These are phyloP conservation scores for Populus deltoides DNA, from an alignment of 345 rosid species.

Conservation along the genomic window DNA sequence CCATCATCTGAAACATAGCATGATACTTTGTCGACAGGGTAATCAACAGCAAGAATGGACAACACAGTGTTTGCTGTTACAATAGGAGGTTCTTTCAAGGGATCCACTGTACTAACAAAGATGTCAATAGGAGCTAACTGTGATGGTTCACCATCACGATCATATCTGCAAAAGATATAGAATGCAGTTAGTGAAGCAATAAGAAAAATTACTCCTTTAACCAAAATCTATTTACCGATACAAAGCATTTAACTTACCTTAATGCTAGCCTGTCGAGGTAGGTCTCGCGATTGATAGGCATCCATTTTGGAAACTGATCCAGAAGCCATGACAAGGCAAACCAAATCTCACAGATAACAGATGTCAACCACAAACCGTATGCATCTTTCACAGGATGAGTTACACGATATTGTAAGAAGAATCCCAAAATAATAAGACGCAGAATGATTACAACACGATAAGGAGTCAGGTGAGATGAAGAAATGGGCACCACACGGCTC, in stretches of 20 bases:
- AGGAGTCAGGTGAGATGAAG: constrained; percentile 81
- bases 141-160: constrained; percentile 97
- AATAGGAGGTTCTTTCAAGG: constrained; percentile 96
- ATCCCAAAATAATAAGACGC: constrained; percentile 96
- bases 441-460: constrained; percentile 80
- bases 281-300: constrained; percentile 94
- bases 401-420: constrained; percentile 91
- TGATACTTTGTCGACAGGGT: constrained; percentile 98
- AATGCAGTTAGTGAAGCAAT: not conserved
- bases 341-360: constrained; percentile 99
- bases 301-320: constrained; percentile 99
- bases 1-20: constrained; percentile 99
- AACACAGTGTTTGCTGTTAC: constrained; percentile 96
- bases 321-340: constrained; percentile 99
- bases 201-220: not conserved
- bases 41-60: constrained; percentile 96
- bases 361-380: constrained; percentile 87
- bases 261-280: constrained; percentile 88
- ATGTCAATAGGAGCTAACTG: constrained; percentile 91
- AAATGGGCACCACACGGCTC: constrained; percentile 81
- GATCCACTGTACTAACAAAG: constrained; percentile 99
- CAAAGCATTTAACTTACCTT: constrained; percentile 50
- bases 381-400: constrained; percentile 97
- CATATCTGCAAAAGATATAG: constrained; percentile 56
- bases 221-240: not conserved